Conservation (phyloP, 352 stramenopile genomes). For the Phytophthora pinifolia region DNA sequence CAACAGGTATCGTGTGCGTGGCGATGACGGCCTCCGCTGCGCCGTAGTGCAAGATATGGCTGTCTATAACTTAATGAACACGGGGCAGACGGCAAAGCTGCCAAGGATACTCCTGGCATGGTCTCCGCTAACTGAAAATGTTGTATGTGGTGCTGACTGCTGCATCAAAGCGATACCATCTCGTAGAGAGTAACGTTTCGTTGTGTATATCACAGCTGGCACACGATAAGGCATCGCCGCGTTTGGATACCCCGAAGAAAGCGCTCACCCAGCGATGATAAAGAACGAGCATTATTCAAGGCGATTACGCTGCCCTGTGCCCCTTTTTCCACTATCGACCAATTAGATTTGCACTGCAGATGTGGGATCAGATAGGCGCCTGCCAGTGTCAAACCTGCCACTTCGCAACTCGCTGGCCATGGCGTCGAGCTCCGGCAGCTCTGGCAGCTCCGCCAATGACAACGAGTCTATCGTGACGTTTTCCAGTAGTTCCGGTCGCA, state of each 20-base stretch:
- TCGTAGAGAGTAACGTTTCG: too few species aligned
- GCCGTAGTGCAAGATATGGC: constrained; percentile 6
- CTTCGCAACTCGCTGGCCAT: constrained; percentile 5
- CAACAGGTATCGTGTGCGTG: constrained; percentile 12
- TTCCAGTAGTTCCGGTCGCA: constrained; percentile 14
- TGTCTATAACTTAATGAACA: constrained; percentile 30
- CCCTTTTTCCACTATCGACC: too few species aligned
- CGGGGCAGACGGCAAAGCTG: not conserved
- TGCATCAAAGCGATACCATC: too few species aligned
- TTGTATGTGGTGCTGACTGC: not conserved
- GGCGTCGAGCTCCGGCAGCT: constrained; percentile 10
- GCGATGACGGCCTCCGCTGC: not conserved
- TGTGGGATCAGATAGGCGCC: too few species aligned
- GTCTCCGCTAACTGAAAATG: not conserved
- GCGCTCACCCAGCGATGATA: not conserved
- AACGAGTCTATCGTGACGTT: not conserved
- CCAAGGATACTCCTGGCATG: not conserved
- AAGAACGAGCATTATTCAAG: too few species aligned
- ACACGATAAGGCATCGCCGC: not conserved
- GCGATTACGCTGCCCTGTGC: too few species aligned
- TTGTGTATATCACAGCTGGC: too few species aligned
- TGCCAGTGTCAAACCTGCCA: constrained; percentile 1
- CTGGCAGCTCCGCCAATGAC: not conserved
- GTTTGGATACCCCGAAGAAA: not conserved
- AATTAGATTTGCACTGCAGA: too few species aligned